Evolutionary conservation across 495 filamentous ascomycete species (phyloP).

Genomic region (Annulohypoxylon stygium): DNA sequence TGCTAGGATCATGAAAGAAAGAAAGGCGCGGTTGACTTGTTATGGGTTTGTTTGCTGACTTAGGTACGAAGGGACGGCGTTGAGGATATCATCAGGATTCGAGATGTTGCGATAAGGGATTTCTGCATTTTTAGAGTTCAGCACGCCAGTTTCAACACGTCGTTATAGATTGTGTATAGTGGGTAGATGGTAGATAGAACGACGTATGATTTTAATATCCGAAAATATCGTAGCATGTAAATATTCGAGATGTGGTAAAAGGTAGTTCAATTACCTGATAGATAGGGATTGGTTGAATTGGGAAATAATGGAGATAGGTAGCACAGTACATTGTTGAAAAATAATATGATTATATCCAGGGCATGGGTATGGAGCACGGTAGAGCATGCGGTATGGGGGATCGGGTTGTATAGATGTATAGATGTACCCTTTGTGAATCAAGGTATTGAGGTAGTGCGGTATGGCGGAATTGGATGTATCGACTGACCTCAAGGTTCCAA

Average conservation of each 20-base stretch:
- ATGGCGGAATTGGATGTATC: background rate
- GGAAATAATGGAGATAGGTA: constrained; percentile 28
- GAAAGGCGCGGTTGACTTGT: constrained; percentile 26
- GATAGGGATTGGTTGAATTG: constrained; percentile 40
- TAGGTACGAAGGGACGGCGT: constrained; percentile 17
- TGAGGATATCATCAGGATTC: constrained; percentile 42
- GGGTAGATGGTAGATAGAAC: constrained; percentile 19
- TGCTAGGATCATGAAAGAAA: constrained; percentile 42
- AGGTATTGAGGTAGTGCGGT: background rate
- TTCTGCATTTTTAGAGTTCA: constrained; percentile 39
- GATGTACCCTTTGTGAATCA: background rate
- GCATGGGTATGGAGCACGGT: background rate
- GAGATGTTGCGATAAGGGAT: constrained; percentile 38
- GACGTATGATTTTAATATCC: constrained; percentile 19
- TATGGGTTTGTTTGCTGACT: constrained; percentile 12
- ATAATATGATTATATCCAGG: constrained; percentile 6
- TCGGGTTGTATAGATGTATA: background rate
- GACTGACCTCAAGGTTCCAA: constrained; percentile 41
- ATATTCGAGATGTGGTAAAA: constrained; percentile 27
- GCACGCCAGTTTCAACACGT: constrained; percentile 23
- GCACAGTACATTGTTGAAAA: constrained; percentile 20
- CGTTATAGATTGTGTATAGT: constrained; percentile 11
- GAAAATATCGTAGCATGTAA: constrained; percentile 24
- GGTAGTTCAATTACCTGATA: constrained; percentile 2
- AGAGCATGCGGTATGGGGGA: background rate